Percentiles rank a stretch among this genome's conserved stretches.
Conservation (phyloP, 345 rosid genomes). For the Gossypium thurberi region DNA sequence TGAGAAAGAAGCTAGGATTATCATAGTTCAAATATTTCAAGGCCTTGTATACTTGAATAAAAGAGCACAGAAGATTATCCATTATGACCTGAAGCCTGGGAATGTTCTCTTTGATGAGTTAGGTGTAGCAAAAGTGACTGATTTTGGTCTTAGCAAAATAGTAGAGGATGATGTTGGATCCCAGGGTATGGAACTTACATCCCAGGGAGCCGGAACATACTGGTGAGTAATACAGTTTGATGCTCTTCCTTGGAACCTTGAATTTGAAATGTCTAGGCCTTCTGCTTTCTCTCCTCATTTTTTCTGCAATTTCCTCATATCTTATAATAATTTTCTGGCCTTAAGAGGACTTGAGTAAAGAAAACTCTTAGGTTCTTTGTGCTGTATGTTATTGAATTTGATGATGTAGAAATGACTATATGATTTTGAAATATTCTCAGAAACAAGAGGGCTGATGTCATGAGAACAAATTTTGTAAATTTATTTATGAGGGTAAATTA, state of each 20-base stretch:
- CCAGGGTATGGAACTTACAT: slow-evolving; percentile 99
- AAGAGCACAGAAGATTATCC: slow-evolving; percentile 81
- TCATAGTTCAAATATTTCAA: slow-evolving; percentile 90
- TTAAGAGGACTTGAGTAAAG: not conserved
- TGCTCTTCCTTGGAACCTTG: not conserved
- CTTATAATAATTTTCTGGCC: not conserved
- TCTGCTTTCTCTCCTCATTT: not conserved
- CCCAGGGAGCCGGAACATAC: slow-evolving; percentile 99
- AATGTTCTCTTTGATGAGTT: slow-evolving; percentile 95
- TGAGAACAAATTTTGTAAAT: not conserved
- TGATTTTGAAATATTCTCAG: not conserved
- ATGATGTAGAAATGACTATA: not conserved
- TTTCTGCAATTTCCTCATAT: not conserved
- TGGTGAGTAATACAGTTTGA: slow-evolving; percentile 46
- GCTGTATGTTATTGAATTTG: not conserved
- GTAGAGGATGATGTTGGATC: slow-evolving; percentile 93
- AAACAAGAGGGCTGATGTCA: not conserved
- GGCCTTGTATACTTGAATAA: slow-evolving; percentile 93
- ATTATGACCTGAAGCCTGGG: slow-evolving; percentile 98
- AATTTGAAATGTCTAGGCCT: not conserved
- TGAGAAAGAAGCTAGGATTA: slow-evolving; percentile 91
- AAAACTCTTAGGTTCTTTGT: not conserved
- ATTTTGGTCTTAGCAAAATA: slow-evolving; percentile 98
- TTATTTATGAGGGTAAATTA: not conserved
- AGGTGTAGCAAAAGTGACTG: slow-evolving; percentile 96